phyloP scores from a whole-genome alignment of 2,329 filamentous ascomycete species.

The Talaromyces sp. region DNA sequence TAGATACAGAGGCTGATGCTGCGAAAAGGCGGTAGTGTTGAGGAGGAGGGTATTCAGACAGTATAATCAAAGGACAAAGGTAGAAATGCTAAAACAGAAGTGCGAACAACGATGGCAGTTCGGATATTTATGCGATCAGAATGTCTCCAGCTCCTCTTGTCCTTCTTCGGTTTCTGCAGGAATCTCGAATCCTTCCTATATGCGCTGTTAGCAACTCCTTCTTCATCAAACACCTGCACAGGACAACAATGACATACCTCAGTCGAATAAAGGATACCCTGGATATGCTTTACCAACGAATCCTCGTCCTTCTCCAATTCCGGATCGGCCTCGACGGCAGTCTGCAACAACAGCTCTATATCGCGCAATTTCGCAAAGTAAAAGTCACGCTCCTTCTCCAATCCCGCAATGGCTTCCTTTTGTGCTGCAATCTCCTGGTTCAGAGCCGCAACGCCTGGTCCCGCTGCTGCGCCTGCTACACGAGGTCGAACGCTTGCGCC shows the following conservation, averaged over 20 bases:
- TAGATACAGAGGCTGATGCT: background rate
- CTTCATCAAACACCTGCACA: conserved; percentile 10
- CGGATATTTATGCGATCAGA: conserved; percentile 19
- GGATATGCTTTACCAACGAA: conserved; percentile 89
- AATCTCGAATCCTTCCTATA: conserved; percentile 34
- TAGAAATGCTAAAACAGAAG: conserved; percentile 3
- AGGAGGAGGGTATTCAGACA: conserved; percentile 4
- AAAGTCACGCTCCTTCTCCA: conserved; percentile 96
- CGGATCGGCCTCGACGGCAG: conserved; percentile 86
- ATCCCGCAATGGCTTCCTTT: conserved; percentile 90
- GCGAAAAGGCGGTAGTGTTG: conserved; percentile 12
- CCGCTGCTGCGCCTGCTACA: conserved; percentile 51
- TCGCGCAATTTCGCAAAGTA: conserved; percentile 99
- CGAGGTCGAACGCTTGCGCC: conserved; percentile 48
- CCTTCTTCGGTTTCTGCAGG: conserved; percentile 28
- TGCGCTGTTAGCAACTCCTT: background rate
- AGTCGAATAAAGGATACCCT: conserved; percentile 94
- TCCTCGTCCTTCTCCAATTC: conserved; percentile 93
- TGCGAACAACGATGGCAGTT: background rate
- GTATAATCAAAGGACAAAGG: conserved; percentile 6
- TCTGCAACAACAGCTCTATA: conserved; percentile 91
- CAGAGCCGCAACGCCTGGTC: conserved; percentile 66
- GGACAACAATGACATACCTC: conserved; percentile 53
- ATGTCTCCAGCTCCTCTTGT: conserved; percentile 31
- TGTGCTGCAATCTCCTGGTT: conserved; percentile 81